Evolutionary conservation across 2,329 filamentous ascomycete genomes (phyloP), one percentile per base, ranked within the genome.

Genomic region (Nigrospora oryzae): DNA sequence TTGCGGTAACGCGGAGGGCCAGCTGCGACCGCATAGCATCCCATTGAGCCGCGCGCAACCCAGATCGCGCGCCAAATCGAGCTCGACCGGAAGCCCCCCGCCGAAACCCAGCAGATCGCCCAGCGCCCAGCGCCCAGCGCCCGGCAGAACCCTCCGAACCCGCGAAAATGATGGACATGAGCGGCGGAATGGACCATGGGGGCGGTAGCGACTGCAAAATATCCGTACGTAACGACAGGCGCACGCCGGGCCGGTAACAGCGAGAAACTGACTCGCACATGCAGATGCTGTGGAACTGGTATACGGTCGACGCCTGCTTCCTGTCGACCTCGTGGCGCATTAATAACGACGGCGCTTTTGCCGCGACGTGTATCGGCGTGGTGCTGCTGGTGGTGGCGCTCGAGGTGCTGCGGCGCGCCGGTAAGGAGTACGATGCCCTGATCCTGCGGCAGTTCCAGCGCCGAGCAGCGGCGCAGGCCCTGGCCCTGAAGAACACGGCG

Each of bases 231-330:
- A 19, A 13, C 19, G 16, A 11, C 33, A 31, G 11, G 43, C n/a
- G 11, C 43, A 42, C 8, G 13, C 23, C 3, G 5, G 35, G 11
- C 19, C 2, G 38, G 19, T 40, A 14, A 32, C 38, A 23, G 32
- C 28, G 42, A 40, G 41, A 45, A 34, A 31, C 39, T 41, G 14
- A 46, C 48, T 50, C 30, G 45, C 44, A 17, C 8, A n/a, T 12
- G n/a, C 45, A 70, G 67, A 70, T 70, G 67, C 52, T 69, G 15
- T 69, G 65, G 64, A 70, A 69, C 51, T 69, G 66, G 64, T 60
- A 67, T 49, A 68, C 64, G 0, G 58, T 66, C 46, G 65, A 65
- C 44, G 57, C 65, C 31, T 69, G 67, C 54, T 69, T 70, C 54
- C 57, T 70, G 5, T 52, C 65, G 16, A 53, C 59, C 12, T 61